Evolutionary conservation across 129 eudicot species (phyloP), one percentile per base, ranked within the genome.

Genomic region (Rutidosis leptorrhynchoides): DNA sequence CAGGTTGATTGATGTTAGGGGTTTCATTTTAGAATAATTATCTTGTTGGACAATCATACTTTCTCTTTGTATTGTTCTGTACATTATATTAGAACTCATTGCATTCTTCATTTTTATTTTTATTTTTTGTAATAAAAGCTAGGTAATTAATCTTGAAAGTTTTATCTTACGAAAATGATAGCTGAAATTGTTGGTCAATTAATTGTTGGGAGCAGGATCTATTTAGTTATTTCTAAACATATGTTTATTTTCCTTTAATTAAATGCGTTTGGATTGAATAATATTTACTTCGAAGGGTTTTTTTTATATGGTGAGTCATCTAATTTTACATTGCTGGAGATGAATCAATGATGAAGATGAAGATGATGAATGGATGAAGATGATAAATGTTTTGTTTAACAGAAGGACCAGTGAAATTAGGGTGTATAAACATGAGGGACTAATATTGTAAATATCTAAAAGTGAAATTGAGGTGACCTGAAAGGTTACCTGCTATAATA

Each of bases 1-100:
- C n/a, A n/a, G 85, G 84, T 72, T 76, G 70, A 59, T 72, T 65
- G 74, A 56, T 43, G 70, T 48, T 58, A 73, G 54, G 57, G 58
- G 61, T 51, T 75, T 61, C 49, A 64, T 51, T 59, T 73, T 42
- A 57, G 74, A 75, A 54, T 68, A 58, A 49, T 54, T 25, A 72
- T 69, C 42, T 75, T 74, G 81, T 69, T 71, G 59, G 64, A 65
- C 63, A 68, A 69, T 68, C 80, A 72, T 24, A 67, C 65, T 72
- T n/a, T n/a, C n/a, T 23, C 22, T 24, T 49, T 72, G 71, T 74
- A 62, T 76, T 52, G 46, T 53, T 64, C 12, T 65, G 70, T 35
- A 65, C n/a, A 32, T 51, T 76, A 56, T 33, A 64, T 46, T 62
- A 42, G 17, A 49, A 45, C 56, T 24, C 61, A 23, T 30, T 27